Conservation (phyloP, 352 stramenopile genomes). For the Pythium sp. region DNA sequence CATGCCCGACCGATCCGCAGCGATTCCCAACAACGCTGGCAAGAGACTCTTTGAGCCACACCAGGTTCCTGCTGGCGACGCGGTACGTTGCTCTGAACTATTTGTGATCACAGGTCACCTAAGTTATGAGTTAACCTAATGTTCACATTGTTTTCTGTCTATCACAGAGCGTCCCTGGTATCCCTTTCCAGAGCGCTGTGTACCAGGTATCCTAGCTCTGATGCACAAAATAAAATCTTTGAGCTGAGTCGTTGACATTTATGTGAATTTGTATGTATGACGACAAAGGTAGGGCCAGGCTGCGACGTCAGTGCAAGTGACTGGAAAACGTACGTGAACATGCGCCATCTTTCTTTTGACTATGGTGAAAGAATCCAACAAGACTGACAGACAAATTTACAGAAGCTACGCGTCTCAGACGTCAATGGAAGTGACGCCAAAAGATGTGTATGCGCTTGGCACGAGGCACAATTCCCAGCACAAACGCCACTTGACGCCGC, state of each 20-base stretch:
- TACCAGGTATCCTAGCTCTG: constrained; percentile 39
- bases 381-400: constrained; percentile 1
- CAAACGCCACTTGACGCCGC: constrained; percentile 57
- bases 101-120: background rate
- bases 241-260: background rate
- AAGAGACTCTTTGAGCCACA: constrained; percentile 64
- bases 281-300: constrained; percentile 44
- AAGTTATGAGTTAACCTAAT: background rate
- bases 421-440: constrained; percentile 35
- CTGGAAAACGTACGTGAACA: constrained; percentile 66
- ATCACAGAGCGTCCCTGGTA: constrained; percentile 35
- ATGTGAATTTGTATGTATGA: background rate
- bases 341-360: background rate
- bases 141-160: background rate
- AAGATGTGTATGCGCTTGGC: constrained; percentile 21
- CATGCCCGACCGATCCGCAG: constrained; percentile 33
- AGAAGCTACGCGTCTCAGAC: constrained; percentile 68
- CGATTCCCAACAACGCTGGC: constrained; percentile 22
- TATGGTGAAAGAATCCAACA: background rate
- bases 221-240: background rate
- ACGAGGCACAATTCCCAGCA: constrained; percentile 52
- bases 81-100: constrained; percentile 7
- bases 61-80: constrained; percentile 30
- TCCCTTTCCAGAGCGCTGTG: constrained; percentile 62
- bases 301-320: constrained; percentile 35